Evolutionary conservation across 202 grass and related monocot genomes (phyloP).

Genomic region (Brachypodium distachyon): DNA sequence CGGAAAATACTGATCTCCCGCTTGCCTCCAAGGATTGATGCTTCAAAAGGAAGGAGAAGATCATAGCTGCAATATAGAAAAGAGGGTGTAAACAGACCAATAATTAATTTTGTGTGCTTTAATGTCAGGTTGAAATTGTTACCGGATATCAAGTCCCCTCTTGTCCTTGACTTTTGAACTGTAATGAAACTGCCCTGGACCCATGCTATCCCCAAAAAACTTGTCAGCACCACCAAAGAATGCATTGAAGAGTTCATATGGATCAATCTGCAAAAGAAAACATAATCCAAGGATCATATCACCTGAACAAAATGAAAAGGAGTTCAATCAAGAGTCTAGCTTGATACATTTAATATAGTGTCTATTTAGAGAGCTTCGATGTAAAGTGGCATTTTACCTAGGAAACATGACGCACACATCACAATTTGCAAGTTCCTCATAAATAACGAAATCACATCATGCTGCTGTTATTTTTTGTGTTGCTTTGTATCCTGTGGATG

Average conservation of each 20-base stretch:
- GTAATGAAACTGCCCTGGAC: conserved; percentile 37
- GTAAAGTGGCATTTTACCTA: background rate
- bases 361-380: background rate
- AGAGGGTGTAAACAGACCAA: conserved; percentile 4
- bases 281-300: background rate
- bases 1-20: conserved; percentile 40
- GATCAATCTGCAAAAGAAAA: conserved; percentile 57
- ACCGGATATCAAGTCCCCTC: conserved; percentile 67
- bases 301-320: no score
- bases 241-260: conserved; percentile 77
- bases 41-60: conserved; percentile 85
- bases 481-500: background rate
- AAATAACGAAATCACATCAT: background rate
- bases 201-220: conserved; percentile 51
- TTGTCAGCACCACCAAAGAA: conserved; percentile 63
- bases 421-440: background rate
- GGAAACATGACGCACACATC: background rate
- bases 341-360: no score
- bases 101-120: background rate
- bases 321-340: no score
- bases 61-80: conserved; percentile 54
- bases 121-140: background rate
- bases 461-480: background rate
- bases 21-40: conserved; percentile 64
- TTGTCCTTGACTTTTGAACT: conserved; percentile 36